Base-by-base conservation (phyloP, 176 grass and related monocot genomes). In the Oryza meridionalis region DNA sequence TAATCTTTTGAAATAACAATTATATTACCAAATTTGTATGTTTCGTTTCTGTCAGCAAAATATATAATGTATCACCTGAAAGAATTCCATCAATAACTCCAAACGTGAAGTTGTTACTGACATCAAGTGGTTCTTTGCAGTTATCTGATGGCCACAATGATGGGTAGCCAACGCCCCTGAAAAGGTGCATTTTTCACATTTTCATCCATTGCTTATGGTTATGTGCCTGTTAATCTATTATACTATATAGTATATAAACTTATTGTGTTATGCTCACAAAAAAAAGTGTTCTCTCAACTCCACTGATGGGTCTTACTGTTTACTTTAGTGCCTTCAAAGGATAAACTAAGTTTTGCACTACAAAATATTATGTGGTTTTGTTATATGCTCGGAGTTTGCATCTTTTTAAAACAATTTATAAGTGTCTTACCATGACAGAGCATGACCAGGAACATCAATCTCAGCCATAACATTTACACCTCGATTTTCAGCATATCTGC, bases 391-490 rank as follows among this genome's bases (percentile, higher is more conserved):
- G 14, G 12, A 21, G 6, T 25, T 33, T 67, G 44, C 75, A 73
- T 73, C 51, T 81, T 27, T 27, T 77, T 29, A 67, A 66, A 58
- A 77, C 16, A 61, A 69, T 64, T 9, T 2, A 8, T 4, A 61
- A 80, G 58, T 80, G 53, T 53, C 35, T 89, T 87, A 98, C 93
- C 96, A 98, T 90, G 96, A 98, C 15, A 46, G 79, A 82, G 91
- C 84, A 88, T 98, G 96, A 19, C 96, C 96, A 67, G 96, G 96
- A 81, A 95, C 93, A 95, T 98, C 96, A 80, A 98, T 93, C 87
- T 98, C 96, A 59, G 96, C 96, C 88, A 98, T 87, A 38, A 98
- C 91, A 87, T 95, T 98, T 74, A 98, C 83, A 76, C 96, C 96
- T 84, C 87, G 37, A 21, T 82, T 94, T 90, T 95, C 85, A 81